Evolutionary conservation across 176 grass and related monocot genomes (phyloP).

Genomic region (Bromus sterilis): DNA sequence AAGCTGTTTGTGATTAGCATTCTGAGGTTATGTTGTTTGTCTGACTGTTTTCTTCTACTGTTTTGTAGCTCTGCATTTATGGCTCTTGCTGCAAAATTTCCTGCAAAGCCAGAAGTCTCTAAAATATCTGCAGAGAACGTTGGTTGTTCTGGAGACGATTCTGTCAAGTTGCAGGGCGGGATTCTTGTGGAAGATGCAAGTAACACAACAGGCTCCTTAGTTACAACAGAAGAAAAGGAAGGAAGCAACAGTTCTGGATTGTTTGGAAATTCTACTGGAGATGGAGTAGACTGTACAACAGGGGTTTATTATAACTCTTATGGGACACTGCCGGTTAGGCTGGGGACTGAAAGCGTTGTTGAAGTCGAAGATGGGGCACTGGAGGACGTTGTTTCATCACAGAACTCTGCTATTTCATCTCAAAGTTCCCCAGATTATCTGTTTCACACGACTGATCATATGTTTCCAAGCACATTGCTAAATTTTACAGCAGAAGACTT

Average conservation of each 20-base stretch:
- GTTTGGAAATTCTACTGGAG: slow-evolving; percentile 33
- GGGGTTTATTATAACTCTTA: slow-evolving; percentile 29
- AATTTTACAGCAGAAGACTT: slow-evolving; percentile 27
- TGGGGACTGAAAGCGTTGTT: slow-evolving; percentile 2
- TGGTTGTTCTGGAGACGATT: slow-evolving; percentile 19
- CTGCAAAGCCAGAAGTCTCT: slow-evolving; percentile 25
- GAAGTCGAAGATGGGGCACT: slow-evolving; percentile 38
- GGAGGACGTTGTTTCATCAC: slow-evolving; percentile 56
- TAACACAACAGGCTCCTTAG: slow-evolving; percentile 17
- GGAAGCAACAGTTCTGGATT: slow-evolving; percentile 34
- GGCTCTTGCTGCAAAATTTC: slow-evolving; percentile 64
- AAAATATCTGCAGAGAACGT: slow-evolving; percentile 20
- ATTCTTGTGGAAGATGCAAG: slow-evolving; percentile 44
- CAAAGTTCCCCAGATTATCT: slow-evolving; percentile 47
- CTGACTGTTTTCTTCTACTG: not conserved
- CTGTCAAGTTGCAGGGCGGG: slow-evolving; percentile 27
- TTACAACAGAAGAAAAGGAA: slow-evolving; percentile 56
- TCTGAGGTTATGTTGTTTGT: not conserved
- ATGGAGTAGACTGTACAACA: slow-evolving; percentile 3
- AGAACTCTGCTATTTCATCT: slow-evolving; percentile 57
- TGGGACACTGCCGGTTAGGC: slow-evolving; percentile 7
- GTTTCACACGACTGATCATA: slow-evolving; percentile 18
- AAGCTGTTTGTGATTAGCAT: slow-evolving; percentile 8
- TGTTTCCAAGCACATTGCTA: slow-evolving; percentile 7
- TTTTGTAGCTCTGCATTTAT: slow-evolving; percentile 75